Conservation (phyloP, 2,329 filamentous ascomycete genomes). For the Incumbomyces delicatus region DNA sequence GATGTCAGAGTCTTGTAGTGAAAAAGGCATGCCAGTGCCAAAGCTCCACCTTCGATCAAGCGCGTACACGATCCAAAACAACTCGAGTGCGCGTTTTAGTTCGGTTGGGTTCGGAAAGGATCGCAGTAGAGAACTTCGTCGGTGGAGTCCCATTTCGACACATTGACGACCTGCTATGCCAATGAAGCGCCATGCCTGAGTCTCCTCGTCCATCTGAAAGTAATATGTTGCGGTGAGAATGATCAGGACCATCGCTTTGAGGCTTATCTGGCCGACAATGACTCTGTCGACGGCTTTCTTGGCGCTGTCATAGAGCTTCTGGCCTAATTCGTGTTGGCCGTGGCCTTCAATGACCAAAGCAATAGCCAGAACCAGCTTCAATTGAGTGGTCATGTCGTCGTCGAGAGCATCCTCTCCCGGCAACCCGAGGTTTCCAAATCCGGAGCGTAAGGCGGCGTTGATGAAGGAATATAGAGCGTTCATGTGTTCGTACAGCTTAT, state of each 20-base stretch:
- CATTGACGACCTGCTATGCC: conserved; percentile 73
- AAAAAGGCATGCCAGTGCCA: conserved; percentile 78
- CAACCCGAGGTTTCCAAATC: conserved; percentile 45
- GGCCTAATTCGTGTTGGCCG: conserved; percentile 66
- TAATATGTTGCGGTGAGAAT: conserved; percentile 59
- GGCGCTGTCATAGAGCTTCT: conserved; percentile 65
- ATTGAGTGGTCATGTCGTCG: conserved; percentile 56
- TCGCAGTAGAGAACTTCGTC: conserved; percentile 60
- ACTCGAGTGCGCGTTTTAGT: conserved; percentile 55
- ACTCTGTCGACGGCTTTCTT: conserved; percentile 59
- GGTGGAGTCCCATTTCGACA: conserved; percentile 72
- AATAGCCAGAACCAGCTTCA: conserved; percentile 77
- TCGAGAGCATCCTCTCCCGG: conserved; percentile 50
- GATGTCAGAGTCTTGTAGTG: conserved; percentile 75
- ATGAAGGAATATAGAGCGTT: conserved; percentile 63
- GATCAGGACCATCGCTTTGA: conserved; percentile 51
- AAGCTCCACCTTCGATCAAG: conserved; percentile 82
- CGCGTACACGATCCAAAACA: conserved; percentile 82
- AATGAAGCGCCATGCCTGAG: conserved; percentile 76
- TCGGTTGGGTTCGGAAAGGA: conserved; percentile 60
- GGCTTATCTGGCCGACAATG: conserved; percentile 46
- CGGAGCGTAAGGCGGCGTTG: conserved; percentile 52
- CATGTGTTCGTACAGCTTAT: conserved; percentile 59
- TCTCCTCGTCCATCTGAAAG: conserved; percentile 77
- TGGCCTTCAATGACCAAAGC: conserved; percentile 68